phyloP scores from a whole-genome alignment of 129 eudicot species.

The Arctium lappa region DNA sequence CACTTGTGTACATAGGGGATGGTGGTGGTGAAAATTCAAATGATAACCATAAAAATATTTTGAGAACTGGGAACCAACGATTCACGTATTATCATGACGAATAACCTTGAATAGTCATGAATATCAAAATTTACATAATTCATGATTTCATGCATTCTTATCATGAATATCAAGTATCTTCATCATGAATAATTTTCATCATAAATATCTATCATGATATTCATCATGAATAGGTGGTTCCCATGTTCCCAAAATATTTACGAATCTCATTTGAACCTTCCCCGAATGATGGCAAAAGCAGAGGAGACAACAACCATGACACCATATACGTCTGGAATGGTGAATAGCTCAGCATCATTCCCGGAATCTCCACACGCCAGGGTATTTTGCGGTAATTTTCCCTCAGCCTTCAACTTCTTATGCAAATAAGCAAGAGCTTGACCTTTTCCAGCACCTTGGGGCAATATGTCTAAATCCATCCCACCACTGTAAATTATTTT shows the following conservation, averaged over 20 bases:
- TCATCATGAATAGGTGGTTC: neutral
- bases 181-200: neutral
- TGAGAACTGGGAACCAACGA: neutral
- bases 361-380: conserved; percentile 98
- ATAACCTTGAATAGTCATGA: neutral
- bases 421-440: conserved; percentile 94
- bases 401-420: conserved; percentile 50
- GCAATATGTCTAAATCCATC: conserved; percentile 76
- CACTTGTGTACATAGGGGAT: neutral
- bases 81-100: neutral
- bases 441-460: conserved; percentile 97
- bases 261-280: neutral
- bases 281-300: neutral
- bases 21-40: no score
- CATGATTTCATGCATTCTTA: neutral
- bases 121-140: neutral
- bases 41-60: neutral
- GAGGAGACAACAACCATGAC: conserved; percentile 68
- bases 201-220: neutral
- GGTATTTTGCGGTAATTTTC: conserved; percentile 64
- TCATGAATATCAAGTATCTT: neutral
- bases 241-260: neutral
- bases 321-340: conserved; percentile 87
- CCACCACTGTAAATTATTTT: conserved; percentile 92
- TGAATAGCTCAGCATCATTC: conserved; percentile 90